phyloP scores from a whole-genome alignment of 345 rosid species.

The Citrus trifoliata region DNA sequence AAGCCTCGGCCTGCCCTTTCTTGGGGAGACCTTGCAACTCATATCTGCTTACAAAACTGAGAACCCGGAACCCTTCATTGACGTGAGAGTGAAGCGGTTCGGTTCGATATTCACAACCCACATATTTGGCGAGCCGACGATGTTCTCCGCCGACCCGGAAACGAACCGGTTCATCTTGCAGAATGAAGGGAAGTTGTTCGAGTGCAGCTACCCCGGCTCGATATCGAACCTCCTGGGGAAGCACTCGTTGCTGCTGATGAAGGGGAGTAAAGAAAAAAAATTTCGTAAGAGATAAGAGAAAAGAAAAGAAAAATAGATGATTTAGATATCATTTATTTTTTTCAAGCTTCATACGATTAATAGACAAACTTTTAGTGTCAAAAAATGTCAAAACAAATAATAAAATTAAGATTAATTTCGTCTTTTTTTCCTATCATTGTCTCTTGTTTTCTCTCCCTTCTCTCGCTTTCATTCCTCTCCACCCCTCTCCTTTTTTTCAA shows the following conservation, averaged over 20 bases:
- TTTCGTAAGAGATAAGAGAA: background rate
- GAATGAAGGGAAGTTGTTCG: slow-evolving; percentile 87
- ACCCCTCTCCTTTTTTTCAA: too few relatives aligned
- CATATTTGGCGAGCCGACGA: slow-evolving; percentile 78
- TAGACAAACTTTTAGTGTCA: too few relatives aligned
- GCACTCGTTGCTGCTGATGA: slow-evolving; percentile 86
- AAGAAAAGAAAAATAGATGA: background rate
- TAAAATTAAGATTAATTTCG: too few relatives aligned
- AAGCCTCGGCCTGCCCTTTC: slow-evolving; percentile 66
- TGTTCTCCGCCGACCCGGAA: slow-evolving; percentile 86
- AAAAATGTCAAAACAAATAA: too few relatives aligned
- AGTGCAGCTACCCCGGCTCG: slow-evolving; percentile 87
- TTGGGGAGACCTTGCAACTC: slow-evolving; percentile 86
- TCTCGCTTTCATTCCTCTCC: too few relatives aligned
- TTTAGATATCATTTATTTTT: too few relatives aligned
- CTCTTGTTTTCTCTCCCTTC: too few relatives aligned
- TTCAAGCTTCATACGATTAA: too few relatives aligned
- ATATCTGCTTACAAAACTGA: slow-evolving; percentile 95
- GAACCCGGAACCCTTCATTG: slow-evolving; percentile 94
- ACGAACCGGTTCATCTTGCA: slow-evolving; percentile 82
- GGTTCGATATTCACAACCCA: slow-evolving; percentile 88
- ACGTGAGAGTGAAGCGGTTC: slow-evolving; percentile 70
- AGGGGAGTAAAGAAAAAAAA: slow-evolving; percentile 31
- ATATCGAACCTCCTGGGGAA: slow-evolving; percentile 85
- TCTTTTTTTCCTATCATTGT: too few relatives aligned